A percentile compares a stretch with the other conserved stretches of the same genome.
Evolutionary conservation across 148 eudicot genomes (phyloP).

Genomic region (Hydrangea macrophylla): DNA sequence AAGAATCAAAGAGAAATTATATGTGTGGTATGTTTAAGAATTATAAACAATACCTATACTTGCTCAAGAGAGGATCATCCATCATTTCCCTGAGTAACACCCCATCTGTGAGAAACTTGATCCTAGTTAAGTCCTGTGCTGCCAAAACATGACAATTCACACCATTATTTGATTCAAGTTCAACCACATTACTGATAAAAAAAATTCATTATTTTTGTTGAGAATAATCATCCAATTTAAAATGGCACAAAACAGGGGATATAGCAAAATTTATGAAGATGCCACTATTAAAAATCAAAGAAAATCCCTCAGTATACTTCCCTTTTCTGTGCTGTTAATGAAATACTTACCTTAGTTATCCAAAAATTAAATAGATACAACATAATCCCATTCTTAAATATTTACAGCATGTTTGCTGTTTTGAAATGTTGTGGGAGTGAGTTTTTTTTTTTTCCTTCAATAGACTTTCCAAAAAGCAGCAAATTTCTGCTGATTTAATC

Average conservation of each 20-base stretch:
- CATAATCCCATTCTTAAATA: too few species aligned
- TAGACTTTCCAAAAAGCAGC: too few species aligned
- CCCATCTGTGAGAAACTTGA: conserved; percentile 96
- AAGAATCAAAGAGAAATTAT: background rate
- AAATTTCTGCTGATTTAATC: too few species aligned
- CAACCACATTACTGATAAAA: background rate
- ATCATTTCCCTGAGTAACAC: conserved; percentile 97
- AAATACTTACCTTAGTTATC: too few species aligned
- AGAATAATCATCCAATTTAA: background rate
- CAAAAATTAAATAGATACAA: too few species aligned
- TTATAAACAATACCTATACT: conserved; percentile 54
- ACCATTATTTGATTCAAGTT: conserved; percentile 17
- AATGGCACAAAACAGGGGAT: conserved; percentile 1
- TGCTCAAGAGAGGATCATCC: conserved; percentile 93
- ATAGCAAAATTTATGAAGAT: background rate
- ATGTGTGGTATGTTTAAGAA: background rate
- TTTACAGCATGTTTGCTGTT: too few species aligned
- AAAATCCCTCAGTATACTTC: background rate
- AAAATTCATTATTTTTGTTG: background rate
- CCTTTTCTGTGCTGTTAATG: too few species aligned
- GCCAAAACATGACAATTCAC: conserved; percentile 36
- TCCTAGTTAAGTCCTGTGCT: conserved; percentile 75
- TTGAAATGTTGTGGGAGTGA: too few species aligned
- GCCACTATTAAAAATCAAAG: background rate
- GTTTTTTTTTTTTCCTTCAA: too few species aligned